These are phyloP conservation scores for Globisporangium carolinianum DNA, from an alignment of 352 stramenopile species.

Conservation along the genomic window DNA sequence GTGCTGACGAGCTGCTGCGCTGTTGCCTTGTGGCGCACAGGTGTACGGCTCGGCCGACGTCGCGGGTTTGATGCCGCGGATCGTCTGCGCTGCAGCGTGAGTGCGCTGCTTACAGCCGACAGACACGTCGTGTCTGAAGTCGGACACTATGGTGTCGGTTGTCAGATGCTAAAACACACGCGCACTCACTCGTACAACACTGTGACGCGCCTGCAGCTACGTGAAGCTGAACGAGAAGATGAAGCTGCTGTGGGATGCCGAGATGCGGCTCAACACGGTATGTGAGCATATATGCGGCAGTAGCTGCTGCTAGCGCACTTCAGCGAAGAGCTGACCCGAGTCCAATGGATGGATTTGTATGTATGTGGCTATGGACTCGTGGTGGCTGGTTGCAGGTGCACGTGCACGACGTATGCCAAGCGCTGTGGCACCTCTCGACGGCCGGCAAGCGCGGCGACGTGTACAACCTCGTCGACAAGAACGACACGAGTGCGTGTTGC, in stretches of 20 bases:
- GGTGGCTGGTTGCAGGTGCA: conserved; percentile 41
- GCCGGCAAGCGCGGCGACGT: conserved; percentile 44
- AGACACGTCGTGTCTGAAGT: background rate
- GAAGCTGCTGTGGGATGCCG: conserved; percentile 81
- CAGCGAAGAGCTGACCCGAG: no score
- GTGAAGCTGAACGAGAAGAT: conserved; percentile 84
- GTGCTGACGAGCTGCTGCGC: no score
- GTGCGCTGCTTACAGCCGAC: conserved; percentile 6
- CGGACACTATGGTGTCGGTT: background rate
- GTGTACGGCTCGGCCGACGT: conserved; percentile 78
- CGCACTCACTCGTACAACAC: no score
- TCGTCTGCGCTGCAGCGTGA: conserved; percentile 79
- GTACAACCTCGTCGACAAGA: conserved; percentile 85
- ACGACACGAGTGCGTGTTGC: conserved; percentile 64
- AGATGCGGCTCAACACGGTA: conserved; percentile 86
- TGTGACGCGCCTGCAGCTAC: conserved; percentile 29
- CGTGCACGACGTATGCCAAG: conserved; percentile 68
- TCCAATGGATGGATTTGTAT: no score
- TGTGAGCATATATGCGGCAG: background rate
- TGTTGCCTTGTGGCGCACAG: conserved; percentile 12
- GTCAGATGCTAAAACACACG: no score
- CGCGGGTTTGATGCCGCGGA: conserved; percentile 77
- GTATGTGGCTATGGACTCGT: no score
- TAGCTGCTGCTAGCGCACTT: no score
- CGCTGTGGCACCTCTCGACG: conserved; percentile 67